Evolutionary conservation across 352 stramenopile species (phyloP), one percentile per base, ranked within the genome.

Genomic region (Albugo laibachii): DNA sequence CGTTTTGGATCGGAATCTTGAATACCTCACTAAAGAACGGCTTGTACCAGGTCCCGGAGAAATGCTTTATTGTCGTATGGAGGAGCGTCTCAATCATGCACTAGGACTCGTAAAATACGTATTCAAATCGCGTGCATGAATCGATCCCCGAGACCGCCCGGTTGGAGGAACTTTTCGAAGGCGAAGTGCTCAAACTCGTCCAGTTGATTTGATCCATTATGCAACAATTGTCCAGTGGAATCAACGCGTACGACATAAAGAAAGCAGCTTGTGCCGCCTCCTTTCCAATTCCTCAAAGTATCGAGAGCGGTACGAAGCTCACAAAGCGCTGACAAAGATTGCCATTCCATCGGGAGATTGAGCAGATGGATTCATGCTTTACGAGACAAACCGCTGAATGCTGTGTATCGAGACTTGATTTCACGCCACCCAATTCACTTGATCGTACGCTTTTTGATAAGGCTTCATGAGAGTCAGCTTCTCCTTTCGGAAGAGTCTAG

Each of bases 391-490:
- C 27, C 59, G 18, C 35, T 56, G 15, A 80, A 80, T 45, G 71
- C 78, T 20, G 42, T 69, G 21, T 75, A 71, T 40, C 66, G 52
- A 11, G 61, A 80, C 48, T 59, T 74, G 59, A 72, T 65, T 41
- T 47, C 63, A 0, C 71, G 68, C 0, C 57, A 68, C 21, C 61
- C 62, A 24, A 70, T 80, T 38, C 71, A 84, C 37, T 51, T 84
- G 19, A 42, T 59, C 0, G 36, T 81, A 21, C 64, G 71, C 16
- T 41, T 79, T 5, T 27, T 81, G 13, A 54, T 75, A 21, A 68
- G 69, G 0, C 61, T 79, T 34, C 66, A 80, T 49, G 71, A 84
- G 56, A 79, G 65, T 43, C 51, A 47, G n/a, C 27, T 82, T 34
- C 8, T 84, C 38, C 53, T 79, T 6, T 58, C 55, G 19, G 44